Base-by-base conservation (phyloP, 345 rosid species). In the Acer campestre region DNA sequence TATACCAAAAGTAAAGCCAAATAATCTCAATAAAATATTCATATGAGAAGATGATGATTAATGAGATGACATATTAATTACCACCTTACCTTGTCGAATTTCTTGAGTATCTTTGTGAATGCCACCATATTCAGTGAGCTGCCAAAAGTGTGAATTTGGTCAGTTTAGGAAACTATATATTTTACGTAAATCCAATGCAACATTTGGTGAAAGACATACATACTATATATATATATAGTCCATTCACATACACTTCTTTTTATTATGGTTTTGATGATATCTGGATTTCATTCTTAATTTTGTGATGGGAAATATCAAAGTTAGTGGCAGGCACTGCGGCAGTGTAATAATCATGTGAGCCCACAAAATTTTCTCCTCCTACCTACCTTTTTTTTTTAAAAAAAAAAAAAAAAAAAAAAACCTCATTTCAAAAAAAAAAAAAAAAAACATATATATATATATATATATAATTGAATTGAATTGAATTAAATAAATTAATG, bases 71-170 rank as follows among this genome's bases (percentile, higher is more conserved):
- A 29, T 46, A 73, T 10, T n/a, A n/a, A 44, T 35, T 49, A 76
- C 70, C 59, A 38, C 61, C 61, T 59, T 84, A 92, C 99, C 99
- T 96, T 96, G 83, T 96, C 97, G 75, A 96, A 96, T 87, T 96
- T 96, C 87, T 96, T 96, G 62, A 96, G 84, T 70, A 96, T 96
- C 82, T 96, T 96, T 1, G 90, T 83, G 64, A 94, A 96, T 16
- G 99, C 98, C 81, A 89, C 79, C 93, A 92, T 89, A 71, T 96
- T 96, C 48, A 96, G 75, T 42, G 98, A 87, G 86, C 98, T 96
- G 95, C 84, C 82, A 85, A 48, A 61, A 79, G 22, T 40, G 55
- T 75, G 70, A 80, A 79, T 61, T 42, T 16, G 16, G 29, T 14
- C 8, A 17, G 29, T 31, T 17, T 13, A 7, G 13, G 29, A 14